These are phyloP conservation scores for Ananas comosus DNA, from an alignment of 176 grass and related monocot genomes.

Conservation along the genomic window DNA sequence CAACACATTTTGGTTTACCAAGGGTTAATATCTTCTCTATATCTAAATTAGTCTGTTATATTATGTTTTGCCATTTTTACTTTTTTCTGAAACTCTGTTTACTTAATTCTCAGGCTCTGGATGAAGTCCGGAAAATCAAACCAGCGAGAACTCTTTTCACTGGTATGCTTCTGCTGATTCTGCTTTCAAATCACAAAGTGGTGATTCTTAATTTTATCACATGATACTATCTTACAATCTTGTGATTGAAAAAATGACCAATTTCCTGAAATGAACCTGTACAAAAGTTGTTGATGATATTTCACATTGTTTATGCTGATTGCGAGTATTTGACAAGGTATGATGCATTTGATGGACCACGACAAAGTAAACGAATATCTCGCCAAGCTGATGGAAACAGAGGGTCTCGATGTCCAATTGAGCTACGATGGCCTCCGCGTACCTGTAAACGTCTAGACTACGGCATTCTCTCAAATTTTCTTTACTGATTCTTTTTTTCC, in stretches of 20 bases:
- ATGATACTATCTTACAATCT: background rate
- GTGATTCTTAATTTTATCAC: background rate
- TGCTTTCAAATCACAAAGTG: slow-evolving; percentile 1
- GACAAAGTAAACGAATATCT: slow-evolving; percentile 69
- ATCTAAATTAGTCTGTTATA: slow-evolving; percentile 12
- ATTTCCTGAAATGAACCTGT: too few species aligned
- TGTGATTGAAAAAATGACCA: too few species aligned
- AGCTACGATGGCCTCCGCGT: slow-evolving; percentile 82
- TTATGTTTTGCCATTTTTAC: slow-evolving; percentile 13
- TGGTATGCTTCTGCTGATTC: slow-evolving; percentile 36
- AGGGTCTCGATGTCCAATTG: slow-evolving; percentile 82
- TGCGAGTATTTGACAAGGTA: slow-evolving; percentile 30
- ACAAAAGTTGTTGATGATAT: background rate
- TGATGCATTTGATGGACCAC: slow-evolving; percentile 99
- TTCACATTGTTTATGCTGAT: background rate
- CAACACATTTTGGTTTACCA: slow-evolving; percentile 84
- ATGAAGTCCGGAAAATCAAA: slow-evolving; percentile 93
- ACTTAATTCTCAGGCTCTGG: slow-evolving; percentile 46
- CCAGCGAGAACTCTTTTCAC: slow-evolving; percentile 84
- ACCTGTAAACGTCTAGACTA: slow-evolving; percentile 65
- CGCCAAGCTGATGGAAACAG: slow-evolving; percentile 58
- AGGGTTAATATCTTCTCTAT: slow-evolving; percentile 39
- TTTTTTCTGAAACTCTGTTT: slow-evolving; percentile 18
- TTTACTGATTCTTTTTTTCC: background rate
- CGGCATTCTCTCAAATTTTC: background rate